Conservation (phyloP, 495 filamentous ascomycete genomes). For the Aspergillus coremiiformis region DNA sequence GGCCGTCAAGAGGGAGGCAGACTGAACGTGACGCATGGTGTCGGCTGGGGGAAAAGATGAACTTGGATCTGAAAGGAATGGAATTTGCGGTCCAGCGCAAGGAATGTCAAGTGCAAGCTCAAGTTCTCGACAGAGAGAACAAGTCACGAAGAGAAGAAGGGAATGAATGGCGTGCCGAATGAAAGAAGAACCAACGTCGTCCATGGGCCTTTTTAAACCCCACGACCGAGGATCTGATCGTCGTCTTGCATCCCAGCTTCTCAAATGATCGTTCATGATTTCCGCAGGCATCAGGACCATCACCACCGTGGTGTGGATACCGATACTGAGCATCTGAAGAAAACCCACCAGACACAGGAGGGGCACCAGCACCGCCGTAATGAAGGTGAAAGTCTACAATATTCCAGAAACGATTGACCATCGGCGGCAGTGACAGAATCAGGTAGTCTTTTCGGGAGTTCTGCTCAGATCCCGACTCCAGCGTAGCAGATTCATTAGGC, state of each 20-base stretch:
- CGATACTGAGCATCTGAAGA: neutral
- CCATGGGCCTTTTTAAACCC: neutral
- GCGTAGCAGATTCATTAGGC: neutral
- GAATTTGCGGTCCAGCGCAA: slow-evolving; percentile 6
- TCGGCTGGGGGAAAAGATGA: neutral
- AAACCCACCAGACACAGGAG: neutral
- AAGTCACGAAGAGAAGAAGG: neutral
- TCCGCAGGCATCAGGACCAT: neutral
- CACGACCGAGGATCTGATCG: neutral
- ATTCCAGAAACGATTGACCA: neutral
- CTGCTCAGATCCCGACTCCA: neutral
- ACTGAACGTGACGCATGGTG: slow-evolving; percentile 6
- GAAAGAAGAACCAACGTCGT: neutral
- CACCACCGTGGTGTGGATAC: neutral
- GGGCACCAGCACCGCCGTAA: neutral
- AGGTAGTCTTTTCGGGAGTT: neutral
- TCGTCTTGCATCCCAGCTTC: neutral
- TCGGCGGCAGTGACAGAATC: neutral
- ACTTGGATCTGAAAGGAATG: neutral
- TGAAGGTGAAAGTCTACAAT: neutral
- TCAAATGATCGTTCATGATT: neutral
- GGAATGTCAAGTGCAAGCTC: too few species aligned
- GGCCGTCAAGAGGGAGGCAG: slow-evolving; percentile 14
- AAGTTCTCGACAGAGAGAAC: too few species aligned
- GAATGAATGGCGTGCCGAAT: neutral